Conservation (phyloP, 805 yeast species). For the Candida qinlingensis region DNA sequence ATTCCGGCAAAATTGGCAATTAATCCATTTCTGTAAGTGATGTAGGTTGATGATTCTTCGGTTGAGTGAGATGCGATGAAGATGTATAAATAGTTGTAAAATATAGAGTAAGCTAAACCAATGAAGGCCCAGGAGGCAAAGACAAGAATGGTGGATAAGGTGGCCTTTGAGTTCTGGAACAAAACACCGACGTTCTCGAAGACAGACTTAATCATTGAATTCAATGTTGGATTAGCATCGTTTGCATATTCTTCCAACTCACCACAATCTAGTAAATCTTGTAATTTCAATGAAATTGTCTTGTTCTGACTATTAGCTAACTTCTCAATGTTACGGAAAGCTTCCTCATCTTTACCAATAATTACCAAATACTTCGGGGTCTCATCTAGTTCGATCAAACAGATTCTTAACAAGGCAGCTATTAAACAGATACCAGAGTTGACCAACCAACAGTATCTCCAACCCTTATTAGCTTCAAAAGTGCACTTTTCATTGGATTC, state of each 20-base stretch:
- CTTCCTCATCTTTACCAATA: conserved; percentile 44
- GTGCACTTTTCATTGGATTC: conserved; percentile 36
- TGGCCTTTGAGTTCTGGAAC: conserved; percentile 37
- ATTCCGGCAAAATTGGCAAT: conserved; percentile 40
- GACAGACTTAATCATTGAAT: conserved; percentile 18
- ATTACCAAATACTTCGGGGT: conserved; percentile 49
- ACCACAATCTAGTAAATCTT: conserved; percentile 42
- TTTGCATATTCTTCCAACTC: conserved; percentile 27
- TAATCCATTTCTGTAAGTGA: conserved; percentile 44
- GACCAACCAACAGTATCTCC: conserved; percentile 53
- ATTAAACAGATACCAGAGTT: conserved; percentile 45
- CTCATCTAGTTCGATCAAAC: conserved; percentile 40
- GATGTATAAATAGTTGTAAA: conserved; percentile 46
- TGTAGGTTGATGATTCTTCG: conserved; percentile 23
- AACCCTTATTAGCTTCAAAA: conserved; percentile 45
- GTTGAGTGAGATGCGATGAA: conserved; percentile 42
- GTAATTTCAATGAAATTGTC: conserved; percentile 37
- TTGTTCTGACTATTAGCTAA: conserved; percentile 44
- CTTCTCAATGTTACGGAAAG: conserved; percentile 36
- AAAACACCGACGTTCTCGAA: conserved; percentile 37
- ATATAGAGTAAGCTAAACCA: conserved; percentile 49
- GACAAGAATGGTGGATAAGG: conserved; percentile 39
- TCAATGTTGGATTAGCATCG: conserved; percentile 13
- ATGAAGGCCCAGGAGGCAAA: conserved; percentile 47
- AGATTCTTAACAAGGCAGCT: conserved; percentile 42